These are phyloP conservation scores for Dentipellis sp. DNA, from an alignment of 768 basidiomycete genomes.

Conservation along the genomic window DNA sequence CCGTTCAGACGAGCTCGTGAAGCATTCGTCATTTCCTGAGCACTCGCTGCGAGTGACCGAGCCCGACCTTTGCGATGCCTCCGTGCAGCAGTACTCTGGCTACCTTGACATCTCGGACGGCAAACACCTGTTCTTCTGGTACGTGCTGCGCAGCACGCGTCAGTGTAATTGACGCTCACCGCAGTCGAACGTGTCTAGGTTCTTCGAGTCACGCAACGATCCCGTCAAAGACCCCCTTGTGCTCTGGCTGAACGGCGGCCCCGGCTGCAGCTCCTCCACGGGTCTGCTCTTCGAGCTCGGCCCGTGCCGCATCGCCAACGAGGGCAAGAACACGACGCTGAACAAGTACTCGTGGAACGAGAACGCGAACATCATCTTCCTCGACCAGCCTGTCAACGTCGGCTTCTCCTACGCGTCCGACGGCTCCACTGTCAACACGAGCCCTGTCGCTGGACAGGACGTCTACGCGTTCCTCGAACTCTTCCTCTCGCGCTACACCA, in stretches of 20 bases:
- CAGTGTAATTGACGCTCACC: no score
- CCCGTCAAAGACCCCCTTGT: constrained; percentile 77
- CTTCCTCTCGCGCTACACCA: constrained; percentile 66
- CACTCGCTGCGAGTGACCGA: constrained; percentile 31
- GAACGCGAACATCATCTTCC: constrained; percentile 68
- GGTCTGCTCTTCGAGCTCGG: constrained; percentile 14
- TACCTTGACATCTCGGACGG: constrained; percentile 49
- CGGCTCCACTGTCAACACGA: constrained; percentile 65
- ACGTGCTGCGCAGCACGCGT: constrained; percentile 6
- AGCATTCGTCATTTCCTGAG: constrained; percentile 25
- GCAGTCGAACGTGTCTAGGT: constrained; percentile 36
- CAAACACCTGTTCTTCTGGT: constrained; percentile 56
- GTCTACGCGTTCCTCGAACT: constrained; percentile 81
- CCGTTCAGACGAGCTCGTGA: constrained; percentile 30
- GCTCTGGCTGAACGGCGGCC: constrained; percentile 84
- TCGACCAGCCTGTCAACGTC: constrained; percentile 78
- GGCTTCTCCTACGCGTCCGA: constrained; percentile 84
- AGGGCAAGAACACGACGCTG: constrained; percentile 49
- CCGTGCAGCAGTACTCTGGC: constrained; percentile 43
- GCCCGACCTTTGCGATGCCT: constrained; percentile 40
- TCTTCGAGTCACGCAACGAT: constrained; percentile 75
- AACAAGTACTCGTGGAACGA: constrained; percentile 87
- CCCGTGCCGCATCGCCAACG: constrained; percentile 10
- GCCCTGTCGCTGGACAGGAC: constrained; percentile 82
- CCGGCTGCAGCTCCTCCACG: constrained; percentile 26